phyloP scores from a whole-genome alignment of 2,329 filamentous ascomycete genomes.

The Colletotrichum tamarilloi region DNA sequence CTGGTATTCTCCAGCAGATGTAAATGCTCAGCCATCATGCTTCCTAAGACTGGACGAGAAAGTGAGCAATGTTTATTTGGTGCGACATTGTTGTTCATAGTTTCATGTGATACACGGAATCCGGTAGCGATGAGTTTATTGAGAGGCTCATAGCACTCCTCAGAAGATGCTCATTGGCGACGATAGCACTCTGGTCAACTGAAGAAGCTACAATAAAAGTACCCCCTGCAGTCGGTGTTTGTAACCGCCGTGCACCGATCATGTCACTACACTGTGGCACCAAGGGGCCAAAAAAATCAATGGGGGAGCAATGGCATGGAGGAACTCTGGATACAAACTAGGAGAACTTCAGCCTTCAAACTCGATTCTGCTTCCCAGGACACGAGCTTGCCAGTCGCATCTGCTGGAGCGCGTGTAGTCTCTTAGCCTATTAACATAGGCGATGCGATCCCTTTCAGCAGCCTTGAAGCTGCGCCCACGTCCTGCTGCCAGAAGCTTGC shows the following conservation, averaged over 20 bases:
- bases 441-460: slow-evolving; percentile 21
- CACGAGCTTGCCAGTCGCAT: neutral
- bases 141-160: neutral
- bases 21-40: too few relatives aligned
- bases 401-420: neutral
- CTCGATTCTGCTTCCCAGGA: neutral
- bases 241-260: slow-evolving; percentile 1
- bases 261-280: slow-evolving; percentile 13
- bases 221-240: neutral
- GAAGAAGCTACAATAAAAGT: neutral
- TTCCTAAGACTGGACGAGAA: too few relatives aligned
- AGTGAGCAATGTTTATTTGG: too few relatives aligned
- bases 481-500: neutral
- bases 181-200: too few relatives aligned
- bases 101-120: too few relatives aligned
- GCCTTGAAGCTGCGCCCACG: slow-evolving; percentile 20
- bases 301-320: neutral
- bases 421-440: neutral
- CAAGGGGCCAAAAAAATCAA: neutral
- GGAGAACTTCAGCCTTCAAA: neutral
- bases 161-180: neutral
- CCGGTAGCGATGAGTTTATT: too few relatives aligned
- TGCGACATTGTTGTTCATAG: too few relatives aligned
- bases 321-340: neutral
- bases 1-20: neutral